Conservation (phyloP, 108 stramenopile genomes). For the Discostella pseudostelligera region DNA sequence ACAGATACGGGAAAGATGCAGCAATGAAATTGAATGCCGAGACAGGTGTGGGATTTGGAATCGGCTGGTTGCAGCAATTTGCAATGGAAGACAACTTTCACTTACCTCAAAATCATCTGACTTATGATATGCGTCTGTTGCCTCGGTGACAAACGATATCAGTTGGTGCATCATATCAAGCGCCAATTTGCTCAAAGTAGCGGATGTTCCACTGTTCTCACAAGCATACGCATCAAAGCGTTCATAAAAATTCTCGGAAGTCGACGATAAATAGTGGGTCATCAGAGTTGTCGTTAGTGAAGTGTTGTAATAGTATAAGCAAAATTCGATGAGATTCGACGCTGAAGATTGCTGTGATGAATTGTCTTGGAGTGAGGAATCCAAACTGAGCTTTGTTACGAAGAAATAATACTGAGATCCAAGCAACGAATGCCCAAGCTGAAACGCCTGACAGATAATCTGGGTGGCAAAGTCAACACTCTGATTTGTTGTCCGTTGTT, state of each 20-base stretch:
- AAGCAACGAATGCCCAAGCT: conserved; percentile 35
- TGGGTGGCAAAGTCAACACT: conserved; percentile 26
- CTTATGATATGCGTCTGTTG: conserved; percentile 76
- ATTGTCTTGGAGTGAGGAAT: conserved; percentile 1
- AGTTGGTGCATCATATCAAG: conserved; percentile 33
- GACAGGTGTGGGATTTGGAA: not conserved
- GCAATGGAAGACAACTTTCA: no score
- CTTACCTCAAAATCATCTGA: conserved; percentile 79
- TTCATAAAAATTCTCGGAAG: conserved; percentile 15
- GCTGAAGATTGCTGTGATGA: conserved; percentile 12
- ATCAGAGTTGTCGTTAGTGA: conserved; percentile 31
- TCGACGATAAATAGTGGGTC: conserved; percentile 25
- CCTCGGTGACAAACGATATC: conserved; percentile 44
- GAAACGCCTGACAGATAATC: conserved; percentile 23
- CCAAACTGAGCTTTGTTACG: conserved; percentile 21
- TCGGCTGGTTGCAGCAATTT: no score
- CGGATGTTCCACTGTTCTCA: conserved; percentile 1
- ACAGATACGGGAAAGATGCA: not conserved
- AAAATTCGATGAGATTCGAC: conserved; percentile 21
- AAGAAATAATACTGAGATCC: conserved; percentile 19
- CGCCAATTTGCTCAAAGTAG: conserved; percentile 19
- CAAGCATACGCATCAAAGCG: conserved; percentile 14
- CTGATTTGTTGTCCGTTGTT: not conserved
- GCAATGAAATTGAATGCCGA: not conserved
- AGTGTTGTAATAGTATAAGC: conserved; percentile 36